Evolutionary conservation across 805 yeast species (phyloP).

Genomic region (Candida parachauliodes): DNA sequence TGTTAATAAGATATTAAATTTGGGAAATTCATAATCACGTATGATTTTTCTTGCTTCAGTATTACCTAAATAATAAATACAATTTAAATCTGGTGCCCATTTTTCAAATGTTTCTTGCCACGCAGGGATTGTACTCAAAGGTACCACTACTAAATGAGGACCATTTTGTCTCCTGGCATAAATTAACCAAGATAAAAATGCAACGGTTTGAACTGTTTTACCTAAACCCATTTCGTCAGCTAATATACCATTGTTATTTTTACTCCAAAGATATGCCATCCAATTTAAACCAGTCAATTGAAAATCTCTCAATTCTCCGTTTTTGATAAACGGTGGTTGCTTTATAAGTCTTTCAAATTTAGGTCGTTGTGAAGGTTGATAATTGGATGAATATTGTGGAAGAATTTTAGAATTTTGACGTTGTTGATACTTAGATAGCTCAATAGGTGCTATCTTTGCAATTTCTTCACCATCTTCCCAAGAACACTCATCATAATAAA

Average conservation of each 20-base stretch:
- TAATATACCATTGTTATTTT: constrained; percentile 93
- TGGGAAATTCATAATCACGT: constrained; percentile 83
- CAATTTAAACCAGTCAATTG: constrained; percentile 97
- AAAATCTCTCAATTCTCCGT: constrained; percentile 92
- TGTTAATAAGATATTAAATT: constrained; percentile 87
- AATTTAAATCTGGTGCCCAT: constrained; percentile 96
- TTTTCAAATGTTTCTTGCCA: constrained; percentile 99
- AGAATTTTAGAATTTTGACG: constrained; percentile 79
- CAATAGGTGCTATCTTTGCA: constrained; percentile 77
- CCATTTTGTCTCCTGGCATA: constrained; percentile 97
- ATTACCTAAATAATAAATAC: constrained; percentile 90
- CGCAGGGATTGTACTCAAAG: constrained; percentile 92
- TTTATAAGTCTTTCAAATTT: constrained; percentile 78
- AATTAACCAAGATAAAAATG: constrained; percentile 90
- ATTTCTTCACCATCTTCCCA: constrained; percentile 94
- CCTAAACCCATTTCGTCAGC: constrained; percentile 99
- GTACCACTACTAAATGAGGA: constrained; percentile 95
- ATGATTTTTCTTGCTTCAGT: constrained; percentile 78
- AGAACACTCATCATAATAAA: constrained; percentile 92
- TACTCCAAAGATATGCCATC: constrained; percentile 99
- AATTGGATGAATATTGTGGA: constrained; percentile 76
- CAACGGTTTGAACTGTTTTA: constrained; percentile 90
- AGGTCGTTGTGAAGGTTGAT: constrained; percentile 71
- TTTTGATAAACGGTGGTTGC: constrained; percentile 87
- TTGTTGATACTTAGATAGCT: constrained; percentile 78